Evolutionary conservation across 352 stramenopile genomes (phyloP).

Genomic region (Achlya hypogyna): DNA sequence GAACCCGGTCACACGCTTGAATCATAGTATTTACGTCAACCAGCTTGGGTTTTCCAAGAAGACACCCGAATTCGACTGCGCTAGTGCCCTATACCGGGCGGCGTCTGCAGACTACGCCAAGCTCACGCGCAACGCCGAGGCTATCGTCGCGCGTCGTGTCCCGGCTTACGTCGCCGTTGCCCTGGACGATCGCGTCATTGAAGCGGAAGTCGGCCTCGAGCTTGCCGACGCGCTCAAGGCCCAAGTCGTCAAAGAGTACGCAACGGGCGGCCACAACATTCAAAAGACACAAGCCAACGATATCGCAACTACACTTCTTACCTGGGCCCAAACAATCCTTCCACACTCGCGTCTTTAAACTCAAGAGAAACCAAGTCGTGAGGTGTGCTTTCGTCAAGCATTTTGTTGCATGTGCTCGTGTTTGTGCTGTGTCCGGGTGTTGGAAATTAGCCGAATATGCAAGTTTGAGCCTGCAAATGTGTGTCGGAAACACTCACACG

Average conservation of each 20-base stretch:
- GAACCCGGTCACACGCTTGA: neutral
- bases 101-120: neutral
- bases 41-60: neutral
- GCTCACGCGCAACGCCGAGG: neutral
- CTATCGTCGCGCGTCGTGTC: neutral
- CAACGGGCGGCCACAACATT: neutral
- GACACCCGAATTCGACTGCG: neutral
- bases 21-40: neutral
- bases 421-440: too few relatives aligned
- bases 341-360: neutral
- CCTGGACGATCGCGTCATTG: neutral
- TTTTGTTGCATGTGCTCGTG: too few relatives aligned
- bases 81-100: neutral
- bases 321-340: neutral
- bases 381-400: too few relatives aligned
- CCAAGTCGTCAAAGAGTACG: neutral
- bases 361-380: too few relatives aligned
- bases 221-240: neutral
- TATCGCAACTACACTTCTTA: neutral
- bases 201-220: neutral
- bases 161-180: neutral
- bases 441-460: too few relatives aligned
- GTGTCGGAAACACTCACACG: too few relatives aligned
- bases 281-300: slow-evolving; percentile 11
- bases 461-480: too few relatives aligned